These are phyloP conservation scores for Fusarium cyanostomum DNA, from an alignment of 2,329 filamentous ascomycete genomes.

Conservation along the genomic window DNA sequence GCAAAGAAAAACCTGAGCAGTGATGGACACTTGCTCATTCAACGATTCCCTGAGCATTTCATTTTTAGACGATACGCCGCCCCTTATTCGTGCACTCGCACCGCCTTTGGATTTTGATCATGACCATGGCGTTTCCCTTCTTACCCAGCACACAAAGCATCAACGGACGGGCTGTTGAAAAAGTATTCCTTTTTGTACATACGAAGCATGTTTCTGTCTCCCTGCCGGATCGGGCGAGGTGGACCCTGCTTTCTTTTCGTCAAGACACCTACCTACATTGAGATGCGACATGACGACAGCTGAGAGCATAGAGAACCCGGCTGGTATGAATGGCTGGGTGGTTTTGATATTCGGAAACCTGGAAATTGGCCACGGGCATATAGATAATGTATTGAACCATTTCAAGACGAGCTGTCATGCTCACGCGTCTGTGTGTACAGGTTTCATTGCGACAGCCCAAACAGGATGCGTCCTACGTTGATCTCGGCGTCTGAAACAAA, in stretches of 20 bases:
- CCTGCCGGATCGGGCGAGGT: constrained; percentile 30
- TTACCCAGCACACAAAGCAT: constrained; percentile 11
- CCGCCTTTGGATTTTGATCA: constrained; percentile 12
- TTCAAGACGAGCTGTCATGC: background rate
- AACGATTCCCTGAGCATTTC: background rate
- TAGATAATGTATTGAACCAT: constrained; percentile 32
- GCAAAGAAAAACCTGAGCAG: constrained; percentile 5
- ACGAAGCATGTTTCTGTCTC: constrained; percentile 17
- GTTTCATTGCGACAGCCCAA: background rate
- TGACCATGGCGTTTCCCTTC: constrained; percentile 9
- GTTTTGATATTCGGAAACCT: constrained; percentile 18
- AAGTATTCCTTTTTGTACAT: constrained; percentile 31
- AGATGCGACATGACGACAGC: constrained; percentile 28
- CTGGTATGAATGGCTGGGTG: constrained; percentile 16
- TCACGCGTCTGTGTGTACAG: constrained; percentile 3
- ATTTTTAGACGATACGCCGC: background rate
- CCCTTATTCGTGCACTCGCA: background rate
- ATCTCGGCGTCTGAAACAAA: constrained; percentile 7
- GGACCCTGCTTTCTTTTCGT: constrained; percentile 6
- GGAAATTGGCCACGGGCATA: constrained; percentile 26
- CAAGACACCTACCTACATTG: constrained; percentile 12
- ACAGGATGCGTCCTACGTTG: constrained; percentile 16
- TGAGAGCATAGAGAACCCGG: constrained; percentile 22
- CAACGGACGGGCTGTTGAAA: constrained; percentile 11
- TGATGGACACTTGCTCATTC: constrained; percentile 1